These are phyloP conservation scores for Backusella morwellensis DNA, from an alignment of 192 early-diverging fungal species.

Conservation along the genomic window DNA sequence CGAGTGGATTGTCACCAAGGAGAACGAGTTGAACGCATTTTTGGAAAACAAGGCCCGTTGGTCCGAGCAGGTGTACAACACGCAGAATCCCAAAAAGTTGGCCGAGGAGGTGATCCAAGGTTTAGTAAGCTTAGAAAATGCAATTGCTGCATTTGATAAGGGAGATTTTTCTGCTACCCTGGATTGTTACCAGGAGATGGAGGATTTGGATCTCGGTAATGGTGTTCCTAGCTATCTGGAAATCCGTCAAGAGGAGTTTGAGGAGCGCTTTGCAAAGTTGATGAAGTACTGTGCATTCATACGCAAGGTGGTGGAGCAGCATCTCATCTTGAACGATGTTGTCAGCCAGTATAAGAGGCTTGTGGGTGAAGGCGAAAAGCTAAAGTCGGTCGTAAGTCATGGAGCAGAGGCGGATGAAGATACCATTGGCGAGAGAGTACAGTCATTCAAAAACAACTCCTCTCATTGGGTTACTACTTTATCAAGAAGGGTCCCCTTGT, in stretches of 20 bases:
- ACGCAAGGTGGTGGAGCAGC: constrained; percentile 37
- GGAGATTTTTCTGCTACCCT: constrained; percentile 21
- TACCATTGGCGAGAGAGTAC: constrained; percentile 12
- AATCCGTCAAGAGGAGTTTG: constrained; percentile 33
- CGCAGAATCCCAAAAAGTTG: constrained; percentile 9
- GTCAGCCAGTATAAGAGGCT: constrained; percentile 20
- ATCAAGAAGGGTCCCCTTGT: constrained; percentile 10
- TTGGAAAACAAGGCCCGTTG: constrained; percentile 22
- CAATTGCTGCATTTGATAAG: constrained; percentile 33
- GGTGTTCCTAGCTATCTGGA: constrained; percentile 35
- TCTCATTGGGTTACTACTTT: constrained; percentile 12
- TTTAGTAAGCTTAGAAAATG: constrained; percentile 24
- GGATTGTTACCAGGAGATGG: constrained; percentile 39
- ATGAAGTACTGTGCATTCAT: constrained; percentile 31
- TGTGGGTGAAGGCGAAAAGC: constrained; percentile 21
- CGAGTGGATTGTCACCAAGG: constrained; percentile 17
- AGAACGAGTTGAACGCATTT: constrained; percentile 26
- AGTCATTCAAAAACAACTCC: constrained; percentile 10
- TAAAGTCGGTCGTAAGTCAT: not conserved
- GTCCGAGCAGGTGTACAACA: not conserved
- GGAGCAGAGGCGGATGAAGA: not conserved
- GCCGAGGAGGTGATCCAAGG: constrained; percentile 20
- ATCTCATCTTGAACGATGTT: constrained; percentile 34
- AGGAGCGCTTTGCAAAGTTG: constrained; percentile 30
- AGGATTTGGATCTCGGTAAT: constrained; percentile 16